These are phyloP conservation scores for Gossypium herbaceum DNA, from an alignment of 345 rosid species.

Conservation along the genomic window DNA sequence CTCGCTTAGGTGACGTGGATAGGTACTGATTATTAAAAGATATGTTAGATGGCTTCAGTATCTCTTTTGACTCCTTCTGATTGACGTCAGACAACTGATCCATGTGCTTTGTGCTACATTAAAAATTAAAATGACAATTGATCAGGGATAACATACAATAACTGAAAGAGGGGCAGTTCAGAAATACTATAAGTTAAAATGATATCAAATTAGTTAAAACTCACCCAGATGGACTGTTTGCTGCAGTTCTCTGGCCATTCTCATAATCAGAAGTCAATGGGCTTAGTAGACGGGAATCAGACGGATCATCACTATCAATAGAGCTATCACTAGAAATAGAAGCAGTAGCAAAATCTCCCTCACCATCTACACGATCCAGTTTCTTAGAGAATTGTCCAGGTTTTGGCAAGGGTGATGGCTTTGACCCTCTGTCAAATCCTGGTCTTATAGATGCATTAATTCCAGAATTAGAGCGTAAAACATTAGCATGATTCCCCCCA, in stretches of 20 bases:
- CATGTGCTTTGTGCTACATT: slow-evolving; percentile 45
- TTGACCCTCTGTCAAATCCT: slow-evolving; percentile 39
- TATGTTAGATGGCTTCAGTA: slow-evolving; percentile 51
- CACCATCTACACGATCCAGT: slow-evolving; percentile 39
- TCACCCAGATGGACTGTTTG: slow-evolving; percentile 61
- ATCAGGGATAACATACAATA: slow-evolving; percentile 22
- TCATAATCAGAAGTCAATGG: slow-evolving; percentile 76
- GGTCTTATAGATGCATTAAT: slow-evolving; percentile 42
- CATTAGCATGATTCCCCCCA: slow-evolving; percentile 31
- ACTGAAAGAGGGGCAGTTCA: neutral
- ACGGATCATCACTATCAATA: slow-evolving; percentile 55
- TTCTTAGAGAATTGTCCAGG: slow-evolving; percentile 43
- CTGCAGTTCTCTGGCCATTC: slow-evolving; percentile 51
- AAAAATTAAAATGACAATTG: slow-evolving; percentile 4
- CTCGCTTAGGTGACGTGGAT: slow-evolving; percentile 62
- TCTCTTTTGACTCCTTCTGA: slow-evolving; percentile 53
- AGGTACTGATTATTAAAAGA: slow-evolving; percentile 38
- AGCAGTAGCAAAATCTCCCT: slow-evolving; percentile 62
- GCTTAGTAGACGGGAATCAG: slow-evolving; percentile 56
- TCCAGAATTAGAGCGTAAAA: slow-evolving; percentile 47
- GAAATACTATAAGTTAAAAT: neutral
- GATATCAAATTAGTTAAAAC: slow-evolving; percentile 20
- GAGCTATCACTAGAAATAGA: slow-evolving; percentile 69
- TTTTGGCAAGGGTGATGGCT: slow-evolving; percentile 60
- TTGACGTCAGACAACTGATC: slow-evolving; percentile 39